Percentiles rank a stretch among this genome's conserved stretches.
phyloP scores from a whole-genome alignment of 2,329 filamentous ascomycete genomes.

The Fonsecaea pedrosoi region DNA sequence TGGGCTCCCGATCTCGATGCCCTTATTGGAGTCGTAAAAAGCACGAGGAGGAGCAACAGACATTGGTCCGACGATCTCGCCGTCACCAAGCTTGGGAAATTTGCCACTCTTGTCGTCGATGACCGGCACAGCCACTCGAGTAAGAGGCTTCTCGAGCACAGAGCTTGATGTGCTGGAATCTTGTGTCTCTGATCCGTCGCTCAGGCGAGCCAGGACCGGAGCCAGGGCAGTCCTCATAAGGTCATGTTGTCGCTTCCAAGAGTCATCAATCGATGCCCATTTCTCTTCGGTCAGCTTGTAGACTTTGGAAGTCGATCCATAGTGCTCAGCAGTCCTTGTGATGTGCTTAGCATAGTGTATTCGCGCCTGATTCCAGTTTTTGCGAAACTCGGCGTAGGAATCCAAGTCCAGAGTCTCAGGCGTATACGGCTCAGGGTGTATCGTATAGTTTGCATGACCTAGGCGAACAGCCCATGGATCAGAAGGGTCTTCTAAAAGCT shows the following conservation, averaged over 20 bases:
- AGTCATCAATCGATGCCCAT: slow-evolving; percentile 78
- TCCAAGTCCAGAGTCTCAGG: slow-evolving; percentile 68
- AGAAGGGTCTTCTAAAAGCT: slow-evolving; percentile 65
- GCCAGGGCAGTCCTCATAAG: slow-evolving; percentile 63
- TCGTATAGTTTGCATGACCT: slow-evolving; percentile 92
- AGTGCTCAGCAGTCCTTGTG: slow-evolving; percentile 86
- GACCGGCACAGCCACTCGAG: slow-evolving; percentile 63
- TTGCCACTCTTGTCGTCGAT: slow-evolving; percentile 67
- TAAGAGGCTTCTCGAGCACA: slow-evolving; percentile 38
- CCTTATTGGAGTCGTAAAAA: slow-evolving; percentile 36
- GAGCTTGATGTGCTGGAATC: slow-evolving; percentile 35
- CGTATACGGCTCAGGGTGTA: slow-evolving; percentile 79
- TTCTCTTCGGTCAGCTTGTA: slow-evolving; percentile 86
- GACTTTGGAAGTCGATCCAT: slow-evolving; percentile 86
- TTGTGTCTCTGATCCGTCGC: slow-evolving; percentile 41
- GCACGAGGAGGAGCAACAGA: slow-evolving; percentile 50
- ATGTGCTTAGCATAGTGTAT: slow-evolving; percentile 89
- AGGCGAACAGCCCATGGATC: slow-evolving; percentile 86
- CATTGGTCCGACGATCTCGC: slow-evolving; percentile 95
- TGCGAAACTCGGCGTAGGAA: slow-evolving; percentile 69
- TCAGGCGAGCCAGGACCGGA: slow-evolving; percentile 48
- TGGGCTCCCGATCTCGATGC: slow-evolving; percentile 52
- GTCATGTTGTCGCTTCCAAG: slow-evolving; percentile 76
- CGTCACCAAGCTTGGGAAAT: slow-evolving; percentile 85
- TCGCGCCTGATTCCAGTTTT: slow-evolving; percentile 82